Conservation (phyloP, 2,329 filamentous ascomycete genomes). For the Emergomyces africanus region DNA sequence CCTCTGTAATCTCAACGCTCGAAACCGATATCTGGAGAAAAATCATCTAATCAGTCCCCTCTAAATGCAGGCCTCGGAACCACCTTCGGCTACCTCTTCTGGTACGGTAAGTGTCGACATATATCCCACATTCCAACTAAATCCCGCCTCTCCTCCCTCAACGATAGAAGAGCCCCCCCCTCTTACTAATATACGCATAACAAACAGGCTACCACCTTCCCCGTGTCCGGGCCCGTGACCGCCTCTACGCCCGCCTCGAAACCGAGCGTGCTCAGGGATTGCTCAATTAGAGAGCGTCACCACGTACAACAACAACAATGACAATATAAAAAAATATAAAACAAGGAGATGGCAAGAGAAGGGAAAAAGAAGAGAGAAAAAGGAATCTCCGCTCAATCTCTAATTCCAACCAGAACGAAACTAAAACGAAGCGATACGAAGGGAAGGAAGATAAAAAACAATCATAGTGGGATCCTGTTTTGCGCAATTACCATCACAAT, state of each 20-base stretch:
- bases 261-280: slow-evolving; percentile 39
- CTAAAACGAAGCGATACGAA: neutral
- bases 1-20: neutral
- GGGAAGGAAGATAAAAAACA: neutral
- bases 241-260: slow-evolving; percentile 52
- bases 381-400: neutral
- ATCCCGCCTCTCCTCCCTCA: neutral
- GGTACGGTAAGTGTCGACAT: slow-evolving; percentile 45
- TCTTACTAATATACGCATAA: neutral
- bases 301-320: neutral
- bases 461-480: too few relatives aligned
- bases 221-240: slow-evolving; percentile 49
- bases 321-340: neutral
- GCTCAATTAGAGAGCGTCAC: neutral
- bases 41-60: neutral
- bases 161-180: too few relatives aligned
- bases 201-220: slow-evolving; percentile 49
- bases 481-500: too few relatives aligned
- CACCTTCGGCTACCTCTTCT: slow-evolving; percentile 52
- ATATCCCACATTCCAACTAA: neutral
- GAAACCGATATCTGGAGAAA: neutral
- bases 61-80: slow-evolving; percentile 44
- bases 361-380: neutral
- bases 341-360: neutral
- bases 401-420: neutral